phyloP scores from a whole-genome alignment of 78 protist species.

The Thecamonas trahens region DNA sequence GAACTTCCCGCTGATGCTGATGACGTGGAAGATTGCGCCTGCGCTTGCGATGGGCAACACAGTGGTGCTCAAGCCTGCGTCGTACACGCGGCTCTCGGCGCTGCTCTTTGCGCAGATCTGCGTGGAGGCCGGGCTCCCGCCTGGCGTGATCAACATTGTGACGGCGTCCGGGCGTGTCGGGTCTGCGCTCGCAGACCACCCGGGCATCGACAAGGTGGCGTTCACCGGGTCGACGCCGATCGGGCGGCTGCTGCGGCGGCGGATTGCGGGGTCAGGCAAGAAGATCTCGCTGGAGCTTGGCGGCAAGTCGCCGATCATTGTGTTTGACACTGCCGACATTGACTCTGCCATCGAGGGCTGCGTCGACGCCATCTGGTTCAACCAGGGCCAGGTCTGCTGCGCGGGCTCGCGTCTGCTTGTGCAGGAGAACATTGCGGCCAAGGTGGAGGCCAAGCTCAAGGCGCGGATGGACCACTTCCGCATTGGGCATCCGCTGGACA shows the following conservation, averaged over 20 bases:
- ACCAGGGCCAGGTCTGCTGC: constrained; percentile 40
- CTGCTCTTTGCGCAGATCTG: constrained; percentile 50
- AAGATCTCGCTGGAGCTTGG: constrained; percentile 72
- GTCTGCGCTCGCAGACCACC: constrained; percentile 43
- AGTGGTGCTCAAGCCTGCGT: constrained; percentile 77
- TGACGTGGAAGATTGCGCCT: constrained; percentile 43
- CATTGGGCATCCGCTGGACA: constrained; percentile 21
- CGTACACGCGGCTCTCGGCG: constrained; percentile 80
- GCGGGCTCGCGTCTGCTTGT: constrained; percentile 49
- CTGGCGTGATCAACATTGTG: constrained; percentile 79
- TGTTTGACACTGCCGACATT: constrained; percentile 71
- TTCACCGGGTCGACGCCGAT: constrained; percentile 70
- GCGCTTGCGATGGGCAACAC: constrained; percentile 83
- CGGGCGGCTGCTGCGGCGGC: constrained; percentile 34
- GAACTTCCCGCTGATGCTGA: constrained; percentile 47
- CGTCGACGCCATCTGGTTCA: constrained; percentile 37
- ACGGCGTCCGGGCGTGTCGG: constrained; percentile 73
- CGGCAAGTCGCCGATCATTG: constrained; percentile 84
- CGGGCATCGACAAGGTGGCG: constrained; percentile 65
- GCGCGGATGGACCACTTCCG: constrained; percentile 1
- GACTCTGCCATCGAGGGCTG: constrained; percentile 45
- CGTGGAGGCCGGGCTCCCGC: constrained; percentile 83
- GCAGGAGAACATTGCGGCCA: constrained; percentile 50
- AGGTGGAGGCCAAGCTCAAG: constrained; percentile 18
- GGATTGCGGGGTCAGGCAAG: not conserved